phyloP scores from a whole-genome alignment of 177 flowering plant genomes.

The Vitis hybrid region DNA sequence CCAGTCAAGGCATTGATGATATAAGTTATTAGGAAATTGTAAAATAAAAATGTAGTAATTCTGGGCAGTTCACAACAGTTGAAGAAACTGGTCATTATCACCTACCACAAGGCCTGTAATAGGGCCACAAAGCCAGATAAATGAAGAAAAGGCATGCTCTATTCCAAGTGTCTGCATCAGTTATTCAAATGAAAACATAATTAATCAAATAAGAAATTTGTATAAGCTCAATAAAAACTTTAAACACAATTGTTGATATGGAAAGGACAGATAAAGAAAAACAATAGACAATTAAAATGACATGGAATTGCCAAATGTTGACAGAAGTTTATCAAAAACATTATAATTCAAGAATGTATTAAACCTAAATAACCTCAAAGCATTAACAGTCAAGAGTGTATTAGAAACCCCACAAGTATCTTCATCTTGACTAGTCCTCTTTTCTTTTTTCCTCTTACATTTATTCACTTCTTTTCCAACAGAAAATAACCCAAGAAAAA shows the following conservation, averaged over 20 bases:
- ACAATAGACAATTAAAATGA: neutral
- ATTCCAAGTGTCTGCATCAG: slow-evolving; percentile 93
- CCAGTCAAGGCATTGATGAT: neutral
- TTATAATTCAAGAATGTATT: no score
- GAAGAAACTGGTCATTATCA: slow-evolving; percentile 10
- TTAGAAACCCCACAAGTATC: no score
- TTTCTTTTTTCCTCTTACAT: no score
- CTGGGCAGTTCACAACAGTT: neutral
- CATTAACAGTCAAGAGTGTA: no score
- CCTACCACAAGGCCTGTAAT: slow-evolving; percentile 99
- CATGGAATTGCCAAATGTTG: neutral
- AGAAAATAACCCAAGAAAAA: no score
- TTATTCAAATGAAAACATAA: slow-evolving; percentile 12
- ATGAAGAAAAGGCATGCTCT: slow-evolving; percentile 93
- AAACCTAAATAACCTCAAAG: no score
- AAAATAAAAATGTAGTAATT: neutral
- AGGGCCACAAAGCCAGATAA: slow-evolving; percentile 99
- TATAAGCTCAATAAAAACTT: neutral
- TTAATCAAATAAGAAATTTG: slow-evolving; percentile 3
- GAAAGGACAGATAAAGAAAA: neutral
- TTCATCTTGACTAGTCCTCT: no score
- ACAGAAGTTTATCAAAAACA: no score
- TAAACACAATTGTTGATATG: neutral
- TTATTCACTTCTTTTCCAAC: no score
- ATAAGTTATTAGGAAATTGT: neutral